Evolutionary conservation across 1,139 yeast genomes (phyloP).

Genomic region (Hanseniaspora uvarum): DNA sequence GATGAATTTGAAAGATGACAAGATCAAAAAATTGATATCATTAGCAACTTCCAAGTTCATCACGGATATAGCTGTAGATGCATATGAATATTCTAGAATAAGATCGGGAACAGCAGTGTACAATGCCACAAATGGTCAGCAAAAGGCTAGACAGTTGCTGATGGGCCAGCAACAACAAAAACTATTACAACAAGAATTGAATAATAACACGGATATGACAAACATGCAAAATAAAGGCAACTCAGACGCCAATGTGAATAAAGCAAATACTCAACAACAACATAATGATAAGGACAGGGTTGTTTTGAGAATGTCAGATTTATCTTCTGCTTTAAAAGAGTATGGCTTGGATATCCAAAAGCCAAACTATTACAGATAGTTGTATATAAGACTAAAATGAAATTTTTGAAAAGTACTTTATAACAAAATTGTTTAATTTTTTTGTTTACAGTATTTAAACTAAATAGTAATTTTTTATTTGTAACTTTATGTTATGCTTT

Average conservation of each 20-base stretch:
- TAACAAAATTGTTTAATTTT: too few relatives aligned
- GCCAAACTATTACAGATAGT: slow-evolving; percentile 80
- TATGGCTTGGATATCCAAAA: slow-evolving; percentile 84
- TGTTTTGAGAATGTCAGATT: slow-evolving; percentile 77
- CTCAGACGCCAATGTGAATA: slow-evolving; percentile 34
- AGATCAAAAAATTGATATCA: slow-evolving; percentile 77
- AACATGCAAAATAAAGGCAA: slow-evolving; percentile 30
- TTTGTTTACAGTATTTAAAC: neutral
- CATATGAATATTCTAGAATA: slow-evolving; percentile 87
- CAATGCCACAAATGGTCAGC: slow-evolving; percentile 76
- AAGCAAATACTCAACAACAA: slow-evolving; percentile 21
- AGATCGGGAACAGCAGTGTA: slow-evolving; percentile 75
- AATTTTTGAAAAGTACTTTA: neutral
- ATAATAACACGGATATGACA: slow-evolving; percentile 18
- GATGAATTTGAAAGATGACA: slow-evolving; percentile 65
- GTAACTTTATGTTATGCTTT: neutral
- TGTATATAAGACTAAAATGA: too few relatives aligned
- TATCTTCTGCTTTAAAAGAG: slow-evolving; percentile 78
- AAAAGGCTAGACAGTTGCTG: slow-evolving; percentile 66
- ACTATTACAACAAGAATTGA: slow-evolving; percentile 22
- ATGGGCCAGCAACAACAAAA: slow-evolving; percentile 47
- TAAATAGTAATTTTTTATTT: neutral
- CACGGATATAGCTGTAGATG: slow-evolving; percentile 90
- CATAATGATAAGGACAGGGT: slow-evolving; percentile 42
- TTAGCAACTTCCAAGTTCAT: slow-evolving; percentile 93